Percentiles rank a stretch among this genome's conserved stretches.
Evolutionary conservation across 1,284 basidiomycete species (phyloP).

Genomic region (Sporisorium exsertum): DNA sequence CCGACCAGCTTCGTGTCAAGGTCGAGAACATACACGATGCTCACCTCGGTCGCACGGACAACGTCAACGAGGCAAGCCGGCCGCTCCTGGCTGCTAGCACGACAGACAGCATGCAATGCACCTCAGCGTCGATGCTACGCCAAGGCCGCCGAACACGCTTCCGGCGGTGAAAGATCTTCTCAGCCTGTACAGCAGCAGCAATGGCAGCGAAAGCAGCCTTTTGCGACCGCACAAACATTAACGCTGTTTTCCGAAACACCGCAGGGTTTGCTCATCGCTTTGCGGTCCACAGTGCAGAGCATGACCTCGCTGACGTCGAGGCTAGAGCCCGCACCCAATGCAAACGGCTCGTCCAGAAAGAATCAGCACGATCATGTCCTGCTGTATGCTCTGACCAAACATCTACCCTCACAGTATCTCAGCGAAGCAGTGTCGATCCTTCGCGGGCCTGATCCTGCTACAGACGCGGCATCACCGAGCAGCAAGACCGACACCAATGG

Average conservation of each 20-base stretch:
- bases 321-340: slow-evolving; percentile 23
- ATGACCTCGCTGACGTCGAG: slow-evolving; percentile 42
- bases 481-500: slow-evolving; percentile 10
- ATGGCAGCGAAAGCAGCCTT: slow-evolving; percentile 49
- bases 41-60: slow-evolving; percentile 24
- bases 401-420: slow-evolving; percentile 48
- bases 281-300: slow-evolving; percentile 50
- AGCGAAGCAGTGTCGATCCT: slow-evolving; percentile 51
- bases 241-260: slow-evolving; percentile 56
- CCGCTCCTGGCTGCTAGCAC: slow-evolving; percentile 1
- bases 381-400: slow-evolving; percentile 58
- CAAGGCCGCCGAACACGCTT: slow-evolving; percentile 20
- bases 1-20: neutral
- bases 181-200: slow-evolving; percentile 36
- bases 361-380: slow-evolving; percentile 45
- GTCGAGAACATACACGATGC: slow-evolving; percentile 26
- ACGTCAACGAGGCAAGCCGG: slow-evolving; percentile 15
- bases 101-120: neutral
- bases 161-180: slow-evolving; percentile 2
- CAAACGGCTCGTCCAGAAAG: slow-evolving; percentile 6
- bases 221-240: slow-evolving; percentile 55
- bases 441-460: slow-evolving; percentile 27
- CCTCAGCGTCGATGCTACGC: slow-evolving; percentile 29
- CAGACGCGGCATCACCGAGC: neutral
- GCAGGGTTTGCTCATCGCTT: slow-evolving; percentile 49